These are phyloP conservation scores for Trichoderma polysporum DNA, from an alignment of 2,329 filamentous ascomycete genomes.

Conservation along the genomic window DNA sequence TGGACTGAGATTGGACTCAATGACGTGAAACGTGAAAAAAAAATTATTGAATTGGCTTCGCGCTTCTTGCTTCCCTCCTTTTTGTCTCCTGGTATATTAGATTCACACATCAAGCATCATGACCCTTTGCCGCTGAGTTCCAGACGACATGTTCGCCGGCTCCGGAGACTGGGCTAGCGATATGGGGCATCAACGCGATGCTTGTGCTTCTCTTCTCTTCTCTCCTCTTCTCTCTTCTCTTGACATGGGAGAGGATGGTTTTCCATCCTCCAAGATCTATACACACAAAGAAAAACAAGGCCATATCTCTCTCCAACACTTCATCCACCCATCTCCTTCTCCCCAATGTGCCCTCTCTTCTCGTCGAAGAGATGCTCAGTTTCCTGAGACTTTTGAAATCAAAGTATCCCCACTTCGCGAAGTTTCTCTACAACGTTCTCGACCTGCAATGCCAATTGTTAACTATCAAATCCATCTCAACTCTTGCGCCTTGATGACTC, in stretches of 20 bases:
- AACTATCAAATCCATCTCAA: conserved; percentile 32
- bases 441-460: conserved; percentile 27
- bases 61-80: not conserved
- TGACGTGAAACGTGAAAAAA: not conserved
- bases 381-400: conserved; percentile 31
- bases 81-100: conserved; percentile 11
- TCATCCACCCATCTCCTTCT: conserved; percentile 24
- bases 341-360: conserved; percentile 33
- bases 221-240: conserved; percentile 32
- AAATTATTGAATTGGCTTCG: conserved; percentile 3
- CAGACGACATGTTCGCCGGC: not conserved
- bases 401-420: conserved; percentile 33
- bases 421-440: conserved; percentile 32
- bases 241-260: conserved; percentile 44
- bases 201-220: not conserved
- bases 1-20: not conserved
- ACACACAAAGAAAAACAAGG: conserved; percentile 37
- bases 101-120: not conserved
- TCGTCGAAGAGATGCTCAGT: conserved; percentile 37
- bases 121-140: not conserved
- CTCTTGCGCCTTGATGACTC: conserved; percentile 7
- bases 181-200: not conserved
- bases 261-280: conserved; percentile 48
- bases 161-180: not conserved
- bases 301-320: conserved; percentile 25